These are phyloP conservation scores for Hylodesmum podocarpum DNA, from an alignment of 306 rosid species.

Conservation along the genomic window DNA sequence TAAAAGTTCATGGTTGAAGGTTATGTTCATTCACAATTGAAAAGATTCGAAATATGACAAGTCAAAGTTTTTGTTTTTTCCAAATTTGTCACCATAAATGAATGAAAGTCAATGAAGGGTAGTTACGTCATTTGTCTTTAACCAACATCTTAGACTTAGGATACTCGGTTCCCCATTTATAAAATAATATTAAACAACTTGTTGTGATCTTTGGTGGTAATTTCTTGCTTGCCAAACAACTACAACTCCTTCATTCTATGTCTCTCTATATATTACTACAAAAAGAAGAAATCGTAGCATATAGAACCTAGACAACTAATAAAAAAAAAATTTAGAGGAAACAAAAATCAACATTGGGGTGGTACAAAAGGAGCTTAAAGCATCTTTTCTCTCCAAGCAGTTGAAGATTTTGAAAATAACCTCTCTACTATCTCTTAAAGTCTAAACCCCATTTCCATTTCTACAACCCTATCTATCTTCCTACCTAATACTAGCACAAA, in stretches of 20 bases:
- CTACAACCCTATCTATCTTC: slow-evolving; percentile 12
- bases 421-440: slow-evolving; percentile 20
- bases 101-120: slow-evolving; percentile 55
- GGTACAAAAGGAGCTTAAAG: slow-evolving; percentile 16
- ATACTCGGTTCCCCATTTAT: slow-evolving; percentile 32
- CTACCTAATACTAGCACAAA: slow-evolving; percentile 25
- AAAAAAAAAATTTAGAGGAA: slow-evolving; percentile 15
- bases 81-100: slow-evolving; percentile 13
- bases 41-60: slow-evolving; percentile 19
- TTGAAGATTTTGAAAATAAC: slow-evolving; percentile 50
- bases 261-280: neutral
- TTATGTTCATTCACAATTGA: slow-evolving; percentile 2
- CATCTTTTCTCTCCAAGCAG: slow-evolving; percentile 34
- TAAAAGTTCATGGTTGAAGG: slow-evolving; percentile 2
- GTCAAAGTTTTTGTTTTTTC: neutral
- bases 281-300: slow-evolving; percentile 1
- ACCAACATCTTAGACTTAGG: slow-evolving; percentile 46
- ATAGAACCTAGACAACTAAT: slow-evolving; percentile 28
- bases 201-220: neutral
- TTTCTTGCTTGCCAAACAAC: slow-evolving; percentile 31
- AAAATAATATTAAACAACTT: neutral
- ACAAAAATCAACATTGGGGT: slow-evolving; percentile 29
- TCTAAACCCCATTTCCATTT: slow-evolving; percentile 22
- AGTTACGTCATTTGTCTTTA: slow-evolving; percentile 38
- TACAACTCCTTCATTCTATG: slow-evolving; percentile 17